Evolutionary conservation across 1,284 basidiomycete genomes (phyloP).

Genomic region (Termitomyces sp.): DNA sequence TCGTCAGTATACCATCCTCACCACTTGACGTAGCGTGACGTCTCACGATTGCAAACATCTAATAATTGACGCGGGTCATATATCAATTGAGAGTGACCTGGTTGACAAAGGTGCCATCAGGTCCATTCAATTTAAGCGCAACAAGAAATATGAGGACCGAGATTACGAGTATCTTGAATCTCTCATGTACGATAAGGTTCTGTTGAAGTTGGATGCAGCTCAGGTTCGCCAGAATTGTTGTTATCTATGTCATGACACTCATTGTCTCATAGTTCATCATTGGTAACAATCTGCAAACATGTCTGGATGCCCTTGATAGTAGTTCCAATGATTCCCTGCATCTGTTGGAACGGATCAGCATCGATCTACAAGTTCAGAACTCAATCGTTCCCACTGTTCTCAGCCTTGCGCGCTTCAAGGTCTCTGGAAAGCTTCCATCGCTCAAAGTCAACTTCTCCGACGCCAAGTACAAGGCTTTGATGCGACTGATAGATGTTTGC

Average conservation of each 20-base stretch:
- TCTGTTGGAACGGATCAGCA: constrained; percentile 89
- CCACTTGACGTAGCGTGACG: constrained; percentile 53
- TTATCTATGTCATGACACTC: background rate
- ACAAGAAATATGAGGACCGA: constrained; percentile 82
- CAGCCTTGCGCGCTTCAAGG: constrained; percentile 86
- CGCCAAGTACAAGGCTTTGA: constrained; percentile 90
- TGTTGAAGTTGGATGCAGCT: constrained; percentile 81
- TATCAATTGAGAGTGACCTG: constrained; percentile 87
- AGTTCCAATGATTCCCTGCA: constrained; percentile 66
- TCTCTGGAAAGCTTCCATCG: constrained; percentile 86
- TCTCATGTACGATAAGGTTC: constrained; percentile 95
- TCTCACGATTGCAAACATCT: constrained; percentile 79
- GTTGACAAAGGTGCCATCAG: constrained; percentile 82
- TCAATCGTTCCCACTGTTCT: constrained; percentile 89
- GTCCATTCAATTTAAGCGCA: constrained; percentile 81
- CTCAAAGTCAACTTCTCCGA: constrained; percentile 95
- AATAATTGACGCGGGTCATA: constrained; percentile 95
- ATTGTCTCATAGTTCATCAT: constrained; percentile 72
- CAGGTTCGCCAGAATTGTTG: constrained; percentile 52
- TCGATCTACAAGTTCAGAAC: constrained; percentile 88
- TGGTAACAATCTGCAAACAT: constrained; percentile 81
- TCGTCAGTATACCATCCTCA: constrained; percentile 2
- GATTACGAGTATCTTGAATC: constrained; percentile 89
- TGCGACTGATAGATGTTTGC: constrained; percentile 89
- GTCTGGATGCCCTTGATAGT: constrained; percentile 70